phyloP scores from a whole-genome alignment of 352 stramenopile genomes.

The Pythium periplocum region DNA sequence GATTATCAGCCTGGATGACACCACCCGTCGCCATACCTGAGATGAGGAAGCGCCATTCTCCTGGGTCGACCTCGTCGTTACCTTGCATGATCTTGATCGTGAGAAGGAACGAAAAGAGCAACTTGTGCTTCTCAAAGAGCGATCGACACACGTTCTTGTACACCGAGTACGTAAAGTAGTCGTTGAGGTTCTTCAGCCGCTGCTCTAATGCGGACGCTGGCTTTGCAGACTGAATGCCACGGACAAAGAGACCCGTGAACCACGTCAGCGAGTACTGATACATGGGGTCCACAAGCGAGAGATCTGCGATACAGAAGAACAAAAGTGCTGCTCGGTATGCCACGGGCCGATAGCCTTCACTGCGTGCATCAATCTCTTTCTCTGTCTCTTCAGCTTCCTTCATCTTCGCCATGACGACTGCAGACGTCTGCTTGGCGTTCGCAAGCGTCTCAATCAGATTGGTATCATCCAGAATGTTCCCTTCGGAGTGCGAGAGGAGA shows the following conservation, averaged over 20 bases:
- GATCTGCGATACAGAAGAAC: constrained; percentile 90
- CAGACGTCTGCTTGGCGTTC: constrained; percentile 75
- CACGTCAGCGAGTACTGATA: constrained; percentile 92
- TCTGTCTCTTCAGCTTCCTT: constrained; percentile 88
- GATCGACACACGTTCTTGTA: constrained; percentile 93
- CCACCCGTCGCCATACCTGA: constrained; percentile 62
- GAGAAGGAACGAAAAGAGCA: constrained; percentile 91
- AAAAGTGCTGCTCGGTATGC: constrained; percentile 84
- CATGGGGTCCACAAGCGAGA: constrained; percentile 86
- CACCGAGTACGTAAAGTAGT: constrained; percentile 92
- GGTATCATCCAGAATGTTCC: constrained; percentile 91
- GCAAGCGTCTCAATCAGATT: constrained; percentile 90
- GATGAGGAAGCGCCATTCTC: constrained; percentile 90
- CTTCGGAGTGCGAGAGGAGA: constrained; percentile 86
- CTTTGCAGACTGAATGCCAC: constrained; percentile 80
- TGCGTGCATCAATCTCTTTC: constrained; percentile 86
- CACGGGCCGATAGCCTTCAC: constrained; percentile 83
- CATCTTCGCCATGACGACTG: constrained; percentile 86
- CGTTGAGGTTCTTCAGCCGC: constrained; percentile 84
- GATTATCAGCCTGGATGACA: constrained; percentile 39
- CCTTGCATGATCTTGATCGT: constrained; percentile 88
- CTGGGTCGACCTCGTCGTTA: constrained; percentile 65
- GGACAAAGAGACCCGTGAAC: constrained; percentile 91
- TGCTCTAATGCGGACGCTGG: constrained; percentile 58
- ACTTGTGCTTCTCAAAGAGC: constrained; percentile 93